Evolutionary conservation across 305 asterid species (phyloP).

Genomic region (Solanum aculeatissimum): DNA sequence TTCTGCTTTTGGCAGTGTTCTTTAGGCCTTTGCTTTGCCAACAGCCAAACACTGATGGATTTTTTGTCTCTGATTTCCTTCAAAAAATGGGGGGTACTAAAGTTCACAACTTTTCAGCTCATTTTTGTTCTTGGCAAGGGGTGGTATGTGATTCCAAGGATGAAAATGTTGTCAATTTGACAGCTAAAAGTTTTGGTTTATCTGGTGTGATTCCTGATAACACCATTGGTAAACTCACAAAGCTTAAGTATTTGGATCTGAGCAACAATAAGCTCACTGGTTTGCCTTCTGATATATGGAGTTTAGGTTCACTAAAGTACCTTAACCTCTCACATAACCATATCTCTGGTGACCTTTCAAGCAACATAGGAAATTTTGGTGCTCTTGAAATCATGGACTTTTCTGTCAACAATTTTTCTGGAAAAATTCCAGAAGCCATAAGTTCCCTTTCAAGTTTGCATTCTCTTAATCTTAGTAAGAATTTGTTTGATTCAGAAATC

Average conservation of each 20-base stretch:
- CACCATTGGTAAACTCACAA: constrained; percentile 69
- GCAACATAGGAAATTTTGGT: constrained; percentile 76
- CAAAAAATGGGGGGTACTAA: constrained; percentile 47
- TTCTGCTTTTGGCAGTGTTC: constrained; percentile 40
- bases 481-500: constrained; percentile 38
- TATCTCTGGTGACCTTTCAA: constrained; percentile 44
- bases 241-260: constrained; percentile 65
- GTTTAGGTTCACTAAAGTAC: constrained; percentile 56
- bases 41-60: constrained; percentile 76
- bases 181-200: constrained; percentile 50
- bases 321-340: constrained; percentile 65
- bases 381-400: constrained; percentile 61
- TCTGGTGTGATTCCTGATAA: constrained; percentile 75
- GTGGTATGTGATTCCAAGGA: constrained; percentile 53
- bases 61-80: constrained; percentile 54
- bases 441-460: constrained; percentile 48
- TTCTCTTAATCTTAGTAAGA: constrained; percentile 48
- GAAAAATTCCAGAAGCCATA: constrained; percentile 62
- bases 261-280: constrained; percentile 57
- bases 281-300: constrained; percentile 86
- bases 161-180: constrained; percentile 43
- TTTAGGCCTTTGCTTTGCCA: constrained; percentile 47
- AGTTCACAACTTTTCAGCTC: constrained; percentile 35
- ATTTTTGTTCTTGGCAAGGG: constrained; percentile 68
- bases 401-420: constrained; percentile 61